A percentile compares a stretch with the other conserved stretches of the same genome.
Evolutionary conservation across 371 early-diverging fungal species (phyloP).

Genomic region (Apophysomyces ossiformis): DNA sequence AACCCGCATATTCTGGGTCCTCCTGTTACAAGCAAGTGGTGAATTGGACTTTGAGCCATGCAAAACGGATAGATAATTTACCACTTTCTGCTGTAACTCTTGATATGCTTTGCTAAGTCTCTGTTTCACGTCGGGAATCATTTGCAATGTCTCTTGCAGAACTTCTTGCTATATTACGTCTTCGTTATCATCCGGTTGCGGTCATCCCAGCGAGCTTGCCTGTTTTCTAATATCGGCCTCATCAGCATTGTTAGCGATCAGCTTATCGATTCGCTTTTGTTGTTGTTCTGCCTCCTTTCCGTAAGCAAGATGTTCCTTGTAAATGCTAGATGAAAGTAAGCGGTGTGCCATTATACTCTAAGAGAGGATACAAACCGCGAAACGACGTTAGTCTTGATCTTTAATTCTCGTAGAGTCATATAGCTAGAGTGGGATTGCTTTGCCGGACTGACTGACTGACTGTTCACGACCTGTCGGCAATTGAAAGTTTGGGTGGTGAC

Average conservation of each 20-base stretch:
- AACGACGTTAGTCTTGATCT: constrained; percentile 74
- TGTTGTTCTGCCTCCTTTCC: constrained; percentile 64
- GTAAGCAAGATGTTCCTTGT: constrained; percentile 70
- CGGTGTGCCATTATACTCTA: neutral
- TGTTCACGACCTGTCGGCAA: no score
- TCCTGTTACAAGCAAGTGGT: constrained; percentile 30
- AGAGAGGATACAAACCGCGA: constrained; percentile 51
- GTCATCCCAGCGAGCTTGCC: constrained; percentile 34
- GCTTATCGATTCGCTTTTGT: constrained; percentile 68
- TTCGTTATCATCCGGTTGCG: neutral
- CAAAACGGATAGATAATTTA: constrained; percentile 15
- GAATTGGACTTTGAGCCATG: neutral
- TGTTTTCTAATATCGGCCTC: constrained; percentile 75
- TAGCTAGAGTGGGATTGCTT: neutral
- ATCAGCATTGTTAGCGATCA: constrained; percentile 63
- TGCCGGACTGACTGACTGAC: no score
- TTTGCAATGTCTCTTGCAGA: constrained; percentile 71
- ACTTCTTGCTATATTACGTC: constrained; percentile 65
- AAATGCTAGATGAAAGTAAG: constrained; percentile 42
- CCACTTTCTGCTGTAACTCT: constrained; percentile 56
- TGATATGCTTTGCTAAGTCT: constrained; percentile 64
- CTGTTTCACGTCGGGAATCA: constrained; percentile 76
- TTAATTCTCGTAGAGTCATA: constrained; percentile 63
- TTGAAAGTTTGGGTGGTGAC: no score
- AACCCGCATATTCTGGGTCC: constrained; percentile 44